Base-by-base conservation (phyloP, 192 early-diverging fungal species). In the Martensiomyces pterosporus region DNA sequence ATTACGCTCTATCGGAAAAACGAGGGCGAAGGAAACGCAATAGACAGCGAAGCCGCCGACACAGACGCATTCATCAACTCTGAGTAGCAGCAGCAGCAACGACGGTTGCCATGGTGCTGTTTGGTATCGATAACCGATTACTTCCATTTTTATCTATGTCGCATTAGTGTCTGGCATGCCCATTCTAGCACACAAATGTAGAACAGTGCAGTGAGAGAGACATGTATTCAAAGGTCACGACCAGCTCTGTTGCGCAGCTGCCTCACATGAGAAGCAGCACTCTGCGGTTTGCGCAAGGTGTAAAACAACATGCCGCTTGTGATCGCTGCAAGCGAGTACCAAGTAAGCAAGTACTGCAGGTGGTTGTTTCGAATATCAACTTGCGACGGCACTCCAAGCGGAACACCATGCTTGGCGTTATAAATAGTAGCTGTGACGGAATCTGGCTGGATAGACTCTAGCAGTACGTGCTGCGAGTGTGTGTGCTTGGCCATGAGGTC, bases 351-450 rank as follows among this genome's bases (percentile, higher is more conserved):
- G 48, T 96, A 96, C 57, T 86, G 82, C 22, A 91, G 61, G 55
- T 96, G 93, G 51, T 84, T 82, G 58, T 96, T 96, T 18, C 84
- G 76, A 43, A 93, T 79, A 38, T 89, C 85, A 24, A 92, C 80
- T 24, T 76, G 73, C 24, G 83, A 73, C 4, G 79, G 81, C 35
- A 83, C 76, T 35, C 85, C 83, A 9, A 91, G 67, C 2, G 93
- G 93, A 38, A 88, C 75, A 13, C 85, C 82, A 18, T 68, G 65
- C 17, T 79, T 53, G 15, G 56, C 33, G 47, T 48, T 56, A 22
- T 59, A 33, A 9, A 75, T 59, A 10, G 63, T 21, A 0, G 52
- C 42, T 0, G 59, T 24, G n/a, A 40, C 34, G 10, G 65, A 64
- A 12, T 75, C 72, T 64, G 82, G 79, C 50, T 80, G 75, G n/a